Evolutionary conservation across 2,329 filamentous ascomycete species (phyloP).

Genomic region (Myriosclerotinia curreyana): DNA sequence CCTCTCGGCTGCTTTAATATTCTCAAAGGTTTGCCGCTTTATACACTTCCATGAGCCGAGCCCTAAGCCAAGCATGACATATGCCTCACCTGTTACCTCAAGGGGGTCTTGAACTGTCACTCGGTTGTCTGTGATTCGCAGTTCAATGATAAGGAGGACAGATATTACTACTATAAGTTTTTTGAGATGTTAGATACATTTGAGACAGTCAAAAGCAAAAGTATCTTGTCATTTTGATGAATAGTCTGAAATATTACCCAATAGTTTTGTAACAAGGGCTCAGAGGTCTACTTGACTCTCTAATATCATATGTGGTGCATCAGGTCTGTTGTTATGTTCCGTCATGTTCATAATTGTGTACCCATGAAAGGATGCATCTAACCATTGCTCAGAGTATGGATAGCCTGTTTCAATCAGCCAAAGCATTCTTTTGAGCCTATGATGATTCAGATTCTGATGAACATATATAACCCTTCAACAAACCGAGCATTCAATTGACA

Average conservation of each 20-base stretch:
- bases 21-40: not conserved
- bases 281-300: no score
- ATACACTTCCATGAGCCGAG: not conserved
- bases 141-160: not conserved
- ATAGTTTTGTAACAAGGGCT: no score
- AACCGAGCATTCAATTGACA: not conserved
- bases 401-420: no score
- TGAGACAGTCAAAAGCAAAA: not conserved
- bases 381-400: no score
- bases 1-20: not conserved
- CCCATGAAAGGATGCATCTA: no score
- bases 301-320: no score
- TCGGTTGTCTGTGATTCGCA: not conserved
- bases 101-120: not conserved
- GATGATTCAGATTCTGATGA: not conserved
- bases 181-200: not conserved
- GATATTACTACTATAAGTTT: not conserved
- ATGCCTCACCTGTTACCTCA: not conserved
- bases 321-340: no score
- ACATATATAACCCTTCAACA: not conserved
- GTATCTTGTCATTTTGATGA: no score
- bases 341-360: no score
- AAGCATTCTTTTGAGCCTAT: no score
- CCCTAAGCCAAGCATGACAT: not conserved
- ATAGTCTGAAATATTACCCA: no score